These are phyloP conservation scores for Gleditsia sinensis DNA, from an alignment of 306 rosid species.

Conservation along the genomic window DNA sequence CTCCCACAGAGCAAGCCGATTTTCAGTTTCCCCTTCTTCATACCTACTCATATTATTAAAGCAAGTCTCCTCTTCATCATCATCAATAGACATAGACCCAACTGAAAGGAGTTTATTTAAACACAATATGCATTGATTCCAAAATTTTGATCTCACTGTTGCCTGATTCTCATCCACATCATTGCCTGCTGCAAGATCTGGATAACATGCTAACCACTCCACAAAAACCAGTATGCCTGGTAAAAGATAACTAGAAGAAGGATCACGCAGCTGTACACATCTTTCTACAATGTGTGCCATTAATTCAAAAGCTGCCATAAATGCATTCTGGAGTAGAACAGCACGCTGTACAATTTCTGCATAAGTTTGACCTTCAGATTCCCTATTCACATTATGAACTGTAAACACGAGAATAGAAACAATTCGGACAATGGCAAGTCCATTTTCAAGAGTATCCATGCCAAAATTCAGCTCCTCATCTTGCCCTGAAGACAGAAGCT, in stretches of 20 bases:
- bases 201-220: constrained; percentile 92
- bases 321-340: constrained; percentile 86
- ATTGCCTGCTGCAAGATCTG: constrained; percentile 68
- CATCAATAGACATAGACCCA: constrained; percentile 52
- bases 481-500: constrained; percentile 69
- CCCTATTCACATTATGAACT: constrained; percentile 71
- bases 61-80: constrained; percentile 75
- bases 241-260: constrained; percentile 72
- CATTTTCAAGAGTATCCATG: constrained; percentile 57
- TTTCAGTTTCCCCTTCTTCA: constrained; percentile 90
- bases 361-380: constrained; percentile 82
- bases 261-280: constrained; percentile 67
- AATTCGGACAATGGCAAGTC: constrained; percentile 65
- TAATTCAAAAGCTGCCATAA: constrained; percentile 76
- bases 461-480: constrained; percentile 71
- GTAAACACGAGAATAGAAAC: constrained; percentile 74
- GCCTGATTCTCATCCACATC: constrained; percentile 73
- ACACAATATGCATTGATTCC: constrained; percentile 64
- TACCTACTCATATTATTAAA: constrained; percentile 80
- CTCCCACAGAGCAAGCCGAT: constrained; percentile 80
- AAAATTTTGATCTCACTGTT: constrained; percentile 63
- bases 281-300: constrained; percentile 74
- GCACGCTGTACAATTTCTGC: constrained; percentile 91
- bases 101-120: constrained; percentile 61
- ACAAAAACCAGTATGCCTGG: constrained; percentile 81